Conservation (phyloP, 805 yeast genomes). For the Zygosaccharomyces bisporus region DNA sequence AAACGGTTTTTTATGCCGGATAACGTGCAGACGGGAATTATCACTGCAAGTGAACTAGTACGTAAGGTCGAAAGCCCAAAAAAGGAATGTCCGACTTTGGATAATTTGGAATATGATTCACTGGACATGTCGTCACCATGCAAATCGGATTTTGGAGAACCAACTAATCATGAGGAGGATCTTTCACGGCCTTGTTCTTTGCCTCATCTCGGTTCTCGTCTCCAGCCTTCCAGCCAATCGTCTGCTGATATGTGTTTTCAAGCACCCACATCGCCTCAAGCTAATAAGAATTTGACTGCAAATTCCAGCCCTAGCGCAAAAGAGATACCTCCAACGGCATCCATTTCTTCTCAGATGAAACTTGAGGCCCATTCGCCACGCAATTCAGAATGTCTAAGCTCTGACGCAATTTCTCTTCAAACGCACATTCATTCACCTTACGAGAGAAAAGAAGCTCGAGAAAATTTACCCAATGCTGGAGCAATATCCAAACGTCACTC, state of each 20-base stretch:
- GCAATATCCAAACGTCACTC: no score
- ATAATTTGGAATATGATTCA: conserved; percentile 19
- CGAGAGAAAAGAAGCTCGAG: no score
- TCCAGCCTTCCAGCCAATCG: not conserved
- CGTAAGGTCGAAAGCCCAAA: conserved; percentile 22
- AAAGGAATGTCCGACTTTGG: conserved; percentile 13
- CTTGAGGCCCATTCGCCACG: no score
- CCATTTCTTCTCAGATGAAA: no score
- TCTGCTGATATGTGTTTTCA: not conserved
- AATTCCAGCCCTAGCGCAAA: no score
- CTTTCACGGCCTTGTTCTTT: not conserved
- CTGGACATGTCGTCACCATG: conserved; percentile 13
- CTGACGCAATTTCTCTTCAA: no score
- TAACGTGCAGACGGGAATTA: conserved; percentile 62
- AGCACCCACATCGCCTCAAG: no score
- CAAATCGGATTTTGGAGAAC: conserved; percentile 10
- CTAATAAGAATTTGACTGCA: no score
- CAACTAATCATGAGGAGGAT: not conserved
- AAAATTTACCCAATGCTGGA: no score
- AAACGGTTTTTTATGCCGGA: conserved; percentile 68
- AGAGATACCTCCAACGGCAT: no score
- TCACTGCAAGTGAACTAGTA: conserved; percentile 48
- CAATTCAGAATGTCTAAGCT: no score
- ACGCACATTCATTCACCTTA: no score
- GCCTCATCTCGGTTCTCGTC: not conserved